Conservation (phyloP, 2,329 filamentous ascomycete genomes). For the Neofusicoccum ribis region DNA sequence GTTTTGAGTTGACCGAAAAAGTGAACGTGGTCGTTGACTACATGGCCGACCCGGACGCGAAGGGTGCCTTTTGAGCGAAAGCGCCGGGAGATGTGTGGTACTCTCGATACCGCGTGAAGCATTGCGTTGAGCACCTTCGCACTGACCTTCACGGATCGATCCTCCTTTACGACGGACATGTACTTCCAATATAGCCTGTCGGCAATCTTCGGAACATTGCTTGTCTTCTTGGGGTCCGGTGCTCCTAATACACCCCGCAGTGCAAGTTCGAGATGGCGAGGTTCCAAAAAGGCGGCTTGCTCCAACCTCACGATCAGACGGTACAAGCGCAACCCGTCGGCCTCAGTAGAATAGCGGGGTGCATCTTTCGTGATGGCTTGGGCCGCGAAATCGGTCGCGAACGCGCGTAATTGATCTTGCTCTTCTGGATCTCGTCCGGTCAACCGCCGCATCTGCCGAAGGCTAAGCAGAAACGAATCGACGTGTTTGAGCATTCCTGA, state of each 20-base stretch:
- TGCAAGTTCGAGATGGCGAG: neutral
- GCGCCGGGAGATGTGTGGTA: neutral
- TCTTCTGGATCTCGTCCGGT: neutral
- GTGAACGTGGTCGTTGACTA: neutral
- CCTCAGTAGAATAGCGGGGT: neutral
- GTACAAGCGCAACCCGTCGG: neutral
- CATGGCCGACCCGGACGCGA: neutral
- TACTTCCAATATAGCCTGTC: neutral
- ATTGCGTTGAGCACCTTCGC: neutral
- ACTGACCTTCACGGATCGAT: neutral
- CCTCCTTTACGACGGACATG: neutral
- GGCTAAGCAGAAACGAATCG: neutral
- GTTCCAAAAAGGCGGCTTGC: neutral
- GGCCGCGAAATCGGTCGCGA: neutral
- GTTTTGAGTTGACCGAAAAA: neutral
- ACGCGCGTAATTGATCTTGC: neutral
- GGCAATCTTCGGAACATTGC: neutral
- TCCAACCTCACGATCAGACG: slow-evolving; percentile 6
- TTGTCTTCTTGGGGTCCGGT: neutral
- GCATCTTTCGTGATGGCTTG: neutral
- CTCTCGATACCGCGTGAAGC: neutral
- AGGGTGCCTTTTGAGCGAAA: neutral
- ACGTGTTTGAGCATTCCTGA: neutral
- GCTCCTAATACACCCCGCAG: neutral
- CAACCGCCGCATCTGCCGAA: neutral